Evolutionary conservation across 2,329 filamentous ascomycete genomes (phyloP).

Genomic region (Mycosphaerella sp.): DNA sequence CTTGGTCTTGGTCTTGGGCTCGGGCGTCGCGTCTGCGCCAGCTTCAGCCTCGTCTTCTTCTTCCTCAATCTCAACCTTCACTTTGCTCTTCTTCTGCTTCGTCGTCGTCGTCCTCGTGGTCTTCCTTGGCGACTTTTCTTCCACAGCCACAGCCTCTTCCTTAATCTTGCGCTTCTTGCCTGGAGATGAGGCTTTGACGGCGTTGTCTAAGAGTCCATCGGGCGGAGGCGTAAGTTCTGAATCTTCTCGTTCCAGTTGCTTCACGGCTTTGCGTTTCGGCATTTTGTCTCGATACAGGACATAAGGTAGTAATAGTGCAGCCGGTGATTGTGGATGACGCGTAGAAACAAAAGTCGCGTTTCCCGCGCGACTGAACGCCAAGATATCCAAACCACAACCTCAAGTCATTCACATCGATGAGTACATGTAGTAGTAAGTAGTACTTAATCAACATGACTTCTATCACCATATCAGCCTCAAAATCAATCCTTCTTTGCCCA

Average conservation of each 20-base stretch:
- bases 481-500: not conserved
- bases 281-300: slow-evolving; percentile 13
- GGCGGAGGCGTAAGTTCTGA: slow-evolving; percentile 23
- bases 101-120: not conserved
- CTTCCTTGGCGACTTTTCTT: slow-evolving; percentile 3
- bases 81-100: slow-evolving; percentile 1
- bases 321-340: too few species aligned
- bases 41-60: slow-evolving; percentile 18
- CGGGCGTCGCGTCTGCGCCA: slow-evolving; percentile 6
- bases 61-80: slow-evolving; percentile 11
- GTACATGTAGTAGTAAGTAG: too few species aligned
- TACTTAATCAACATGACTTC: not conserved
- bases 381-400: not conserved
- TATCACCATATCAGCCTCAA: slow-evolving; percentile 6
- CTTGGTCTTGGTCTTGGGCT: slow-evolving; percentile 15
- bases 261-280: slow-evolving; percentile 25
- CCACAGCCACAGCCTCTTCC: slow-evolving; percentile 5
- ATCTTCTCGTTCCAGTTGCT: slow-evolving; percentile 12
- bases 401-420: too few species aligned
- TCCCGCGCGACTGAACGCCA: not conserved
- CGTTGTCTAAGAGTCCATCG: slow-evolving; percentile 16
- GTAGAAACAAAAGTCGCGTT: slow-evolving; percentile 5
- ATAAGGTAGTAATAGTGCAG: too few species aligned
- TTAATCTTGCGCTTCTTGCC: slow-evolving; percentile 25
- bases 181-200: slow-evolving; percentile 9